Evolutionary conservation across 495 filamentous ascomycete genomes (phyloP).

Genomic region (Letharia columbiana): DNA sequence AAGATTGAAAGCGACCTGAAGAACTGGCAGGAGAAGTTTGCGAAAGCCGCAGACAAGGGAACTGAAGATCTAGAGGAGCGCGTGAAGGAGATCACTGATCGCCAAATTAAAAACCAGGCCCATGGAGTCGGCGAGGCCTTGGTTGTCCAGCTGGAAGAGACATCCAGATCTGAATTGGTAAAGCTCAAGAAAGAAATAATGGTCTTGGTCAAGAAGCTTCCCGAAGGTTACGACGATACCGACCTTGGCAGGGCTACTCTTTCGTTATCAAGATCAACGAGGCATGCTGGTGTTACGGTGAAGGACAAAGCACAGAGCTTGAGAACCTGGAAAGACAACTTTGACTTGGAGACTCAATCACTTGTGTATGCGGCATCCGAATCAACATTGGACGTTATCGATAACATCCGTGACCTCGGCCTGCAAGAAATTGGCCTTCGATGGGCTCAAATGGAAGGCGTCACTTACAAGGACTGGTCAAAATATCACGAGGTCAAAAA

Average conservation of each 20-base stretch:
- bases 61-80: slow-evolving; percentile 57
- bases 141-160: slow-evolving; percentile 58
- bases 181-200: slow-evolving; percentile 61
- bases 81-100: slow-evolving; percentile 69
- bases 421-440: slow-evolving; percentile 94
- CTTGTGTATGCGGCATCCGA: slow-evolving; percentile 68
- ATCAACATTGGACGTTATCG: slow-evolving; percentile 73
- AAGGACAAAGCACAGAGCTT: slow-evolving; percentile 75
- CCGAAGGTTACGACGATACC: slow-evolving; percentile 44
- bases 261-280: slow-evolving; percentile 54
- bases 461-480: slow-evolving; percentile 94
- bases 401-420: slow-evolving; percentile 76
- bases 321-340: slow-evolving; percentile 67
- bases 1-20: slow-evolving; percentile 69
- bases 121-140: slow-evolving; percentile 59
- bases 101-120: slow-evolving; percentile 56
- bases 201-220: slow-evolving; percentile 47
- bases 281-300: slow-evolving; percentile 64
- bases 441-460: slow-evolving; percentile 92
- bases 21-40: slow-evolving; percentile 78
- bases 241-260: slow-evolving; percentile 51
- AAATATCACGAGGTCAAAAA: slow-evolving; percentile 80
- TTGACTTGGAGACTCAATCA: slow-evolving; percentile 57
- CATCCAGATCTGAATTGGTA: slow-evolving; percentile 50
- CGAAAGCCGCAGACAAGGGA: slow-evolving; percentile 71